phyloP scores from a whole-genome alignment of 2,329 filamentous ascomycete species.

The Scedosporium aurantiacum region DNA sequence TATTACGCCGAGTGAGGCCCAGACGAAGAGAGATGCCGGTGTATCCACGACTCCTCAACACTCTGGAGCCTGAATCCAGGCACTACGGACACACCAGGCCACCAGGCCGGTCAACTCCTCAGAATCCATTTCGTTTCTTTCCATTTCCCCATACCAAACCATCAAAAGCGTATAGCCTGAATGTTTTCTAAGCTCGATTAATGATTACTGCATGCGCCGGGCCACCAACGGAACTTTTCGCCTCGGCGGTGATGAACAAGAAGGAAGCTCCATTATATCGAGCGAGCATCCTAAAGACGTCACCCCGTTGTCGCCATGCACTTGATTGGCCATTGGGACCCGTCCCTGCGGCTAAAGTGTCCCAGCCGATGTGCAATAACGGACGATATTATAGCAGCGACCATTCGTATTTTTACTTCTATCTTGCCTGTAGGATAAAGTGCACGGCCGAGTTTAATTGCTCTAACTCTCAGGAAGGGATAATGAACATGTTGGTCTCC shows the following conservation, averaged over 20 bases:
- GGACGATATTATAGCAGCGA: neutral
- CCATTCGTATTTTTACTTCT: slow-evolving; percentile 2
- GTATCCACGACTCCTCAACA: neutral
- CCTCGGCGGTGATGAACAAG: neutral
- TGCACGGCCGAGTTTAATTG: neutral
- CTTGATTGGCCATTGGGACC: neutral
- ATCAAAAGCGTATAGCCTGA: slow-evolving; percentile 2
- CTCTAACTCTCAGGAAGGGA: neutral
- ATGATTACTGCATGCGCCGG: neutral
- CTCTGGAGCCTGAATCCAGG: neutral
- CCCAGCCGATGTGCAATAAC: neutral
- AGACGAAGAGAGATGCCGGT: neutral
- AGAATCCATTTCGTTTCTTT: neutral
- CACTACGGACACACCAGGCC: neutral
- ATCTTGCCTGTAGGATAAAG: slow-evolving; percentile 3
- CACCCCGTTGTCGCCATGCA: neutral
- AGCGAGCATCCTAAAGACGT: neutral
- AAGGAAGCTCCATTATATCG: neutral
- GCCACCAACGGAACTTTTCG: neutral
- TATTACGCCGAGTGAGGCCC: slow-evolving; percentile 2
- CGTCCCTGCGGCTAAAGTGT: slow-evolving; percentile 2
- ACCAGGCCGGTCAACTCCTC: neutral
- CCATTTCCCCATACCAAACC: neutral
- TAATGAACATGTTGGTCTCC: neutral
- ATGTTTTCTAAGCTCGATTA: neutral